These are phyloP conservation scores for Friedmanniomyces simplex DNA, from an alignment of 495 filamentous ascomycete species.

Conservation along the genomic window DNA sequence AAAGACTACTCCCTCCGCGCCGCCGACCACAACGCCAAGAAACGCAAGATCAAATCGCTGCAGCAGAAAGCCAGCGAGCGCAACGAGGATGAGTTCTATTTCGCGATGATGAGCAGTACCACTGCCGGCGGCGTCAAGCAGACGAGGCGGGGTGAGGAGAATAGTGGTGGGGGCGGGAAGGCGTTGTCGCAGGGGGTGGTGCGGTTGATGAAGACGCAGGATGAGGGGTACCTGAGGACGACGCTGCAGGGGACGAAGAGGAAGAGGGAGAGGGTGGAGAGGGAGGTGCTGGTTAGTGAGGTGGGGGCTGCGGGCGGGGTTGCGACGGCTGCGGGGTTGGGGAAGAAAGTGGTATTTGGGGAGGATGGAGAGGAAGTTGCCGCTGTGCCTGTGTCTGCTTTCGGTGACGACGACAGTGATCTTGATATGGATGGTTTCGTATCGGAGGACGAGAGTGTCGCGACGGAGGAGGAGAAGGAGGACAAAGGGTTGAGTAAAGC, in stretches of 20 bases:
- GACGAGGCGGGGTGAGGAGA: slow-evolving; percentile 35
- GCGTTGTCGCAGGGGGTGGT: slow-evolving; percentile 56
- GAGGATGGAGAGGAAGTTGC: slow-evolving; percentile 18
- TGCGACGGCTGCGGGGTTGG: slow-evolving; percentile 10
- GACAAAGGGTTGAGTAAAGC: slow-evolving; percentile 37
- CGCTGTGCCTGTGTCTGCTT: slow-evolving; percentile 24
- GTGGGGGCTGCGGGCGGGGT: slow-evolving; percentile 28
- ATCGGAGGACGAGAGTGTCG: slow-evolving; percentile 23
- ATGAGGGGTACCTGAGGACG: slow-evolving; percentile 75
- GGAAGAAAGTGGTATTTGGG: slow-evolving; percentile 24
- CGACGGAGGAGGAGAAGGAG: slow-evolving; percentile 19
- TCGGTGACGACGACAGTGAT: slow-evolving; percentile 36
- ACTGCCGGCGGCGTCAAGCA: slow-evolving; percentile 54
- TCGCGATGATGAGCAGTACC: slow-evolving; percentile 66
- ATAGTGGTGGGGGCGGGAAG: slow-evolving; percentile 5
- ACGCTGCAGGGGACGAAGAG: slow-evolving; percentile 48
- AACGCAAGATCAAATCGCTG: slow-evolving; percentile 65
- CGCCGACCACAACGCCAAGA: slow-evolving; percentile 77
- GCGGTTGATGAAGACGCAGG: slow-evolving; percentile 90
- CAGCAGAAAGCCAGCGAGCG: slow-evolving; percentile 71
- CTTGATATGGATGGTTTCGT: slow-evolving; percentile 33
- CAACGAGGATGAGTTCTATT: slow-evolving; percentile 96
- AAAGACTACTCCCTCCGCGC: slow-evolving; percentile 93
- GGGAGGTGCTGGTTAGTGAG: slow-evolving; percentile 34
- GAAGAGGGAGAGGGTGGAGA: slow-evolving; percentile 49